Base-by-base conservation (phyloP, 2,329 filamentous ascomycete species). In the Thielaviopsis punctulata region DNA sequence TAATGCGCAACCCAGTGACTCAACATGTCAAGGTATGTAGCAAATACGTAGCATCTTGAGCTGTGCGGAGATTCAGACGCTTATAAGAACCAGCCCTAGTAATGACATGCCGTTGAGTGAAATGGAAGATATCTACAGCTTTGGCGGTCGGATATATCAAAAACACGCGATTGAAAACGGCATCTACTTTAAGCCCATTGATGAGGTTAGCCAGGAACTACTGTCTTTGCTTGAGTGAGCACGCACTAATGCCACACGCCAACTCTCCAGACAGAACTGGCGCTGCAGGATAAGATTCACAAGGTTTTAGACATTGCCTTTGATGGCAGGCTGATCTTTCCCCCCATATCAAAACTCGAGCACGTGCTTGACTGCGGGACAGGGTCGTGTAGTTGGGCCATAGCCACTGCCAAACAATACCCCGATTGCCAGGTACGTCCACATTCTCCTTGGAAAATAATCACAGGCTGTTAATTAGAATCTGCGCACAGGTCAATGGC, bases 301-400 rank as follows among this genome's bases (percentile, higher is more conserved):
- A n/a, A 43, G 9, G 49, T 55, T 8, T 45, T 52, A n/a, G 18
- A 39, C 6, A 21, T n/a, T 13, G 53, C 45, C 21, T 55, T 45
- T 21, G 41, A 55, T 7, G 49, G 46, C 3, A 23, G 19, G 3
- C 36, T 52, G 15, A 30, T 51, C 21, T 44, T 52, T 12, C 27
- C 24, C 2, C 49, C 49, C 12, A 22, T 52, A 15, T n/a, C 25
- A n/a, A 27, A 49, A 12, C 53, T 48, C 12, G 15, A 22, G 9
- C 3, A 24, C 4, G 51, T 55, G n/a, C 30, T 55, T 24, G 53
- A 55, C 39, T 55, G 49, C 15, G 53, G 53, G n/a, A 39, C 53
- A 1, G 53, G 53, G 1, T 45, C 53, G 19, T 55, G 53, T 19
- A 48, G 45, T 25, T 55, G 53, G 53, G 45, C 46, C 5, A 39